Conservation (phyloP, 345 rosid species). For the Populus ilicifolia region DNA sequence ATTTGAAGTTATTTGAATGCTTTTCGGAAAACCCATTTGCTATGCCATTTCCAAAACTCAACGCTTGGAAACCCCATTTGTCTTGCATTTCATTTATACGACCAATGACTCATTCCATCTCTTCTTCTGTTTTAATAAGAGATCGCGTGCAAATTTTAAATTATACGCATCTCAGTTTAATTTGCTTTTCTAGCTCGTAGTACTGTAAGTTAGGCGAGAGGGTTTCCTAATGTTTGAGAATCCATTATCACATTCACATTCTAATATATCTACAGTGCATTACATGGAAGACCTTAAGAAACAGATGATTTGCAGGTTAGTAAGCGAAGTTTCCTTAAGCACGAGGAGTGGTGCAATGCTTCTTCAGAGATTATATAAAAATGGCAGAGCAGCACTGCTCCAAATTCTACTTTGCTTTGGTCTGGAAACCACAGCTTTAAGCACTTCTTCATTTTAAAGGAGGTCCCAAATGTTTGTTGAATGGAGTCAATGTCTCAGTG, state of each 20-base stretch:
- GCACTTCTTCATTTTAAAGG: background rate
- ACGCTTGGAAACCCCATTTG: background rate
- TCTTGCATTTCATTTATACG: background rate
- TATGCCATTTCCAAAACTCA: background rate
- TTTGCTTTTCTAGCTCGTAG: background rate
- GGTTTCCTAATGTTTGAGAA: background rate
- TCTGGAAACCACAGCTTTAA: background rate
- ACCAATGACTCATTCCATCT: background rate
- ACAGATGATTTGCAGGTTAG: background rate
- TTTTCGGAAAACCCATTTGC: background rate
- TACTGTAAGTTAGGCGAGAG: background rate
- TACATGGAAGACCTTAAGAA: background rate
- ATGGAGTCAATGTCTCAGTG: background rate
- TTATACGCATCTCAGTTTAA: background rate
- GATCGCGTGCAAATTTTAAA: background rate
- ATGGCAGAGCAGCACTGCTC: background rate
- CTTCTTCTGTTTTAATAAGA: background rate
- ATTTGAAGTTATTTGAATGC: background rate
- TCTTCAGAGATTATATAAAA: background rate
- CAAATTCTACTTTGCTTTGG: constrained; percentile 3
- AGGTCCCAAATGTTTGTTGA: constrained; percentile 1
- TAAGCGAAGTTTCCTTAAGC: background rate
- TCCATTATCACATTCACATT: background rate
- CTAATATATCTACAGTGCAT: background rate
- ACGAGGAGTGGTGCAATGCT: background rate